Conservation (phyloP, 371 early-diverging fungal genomes). For the Zychaea mexicana region DNA sequence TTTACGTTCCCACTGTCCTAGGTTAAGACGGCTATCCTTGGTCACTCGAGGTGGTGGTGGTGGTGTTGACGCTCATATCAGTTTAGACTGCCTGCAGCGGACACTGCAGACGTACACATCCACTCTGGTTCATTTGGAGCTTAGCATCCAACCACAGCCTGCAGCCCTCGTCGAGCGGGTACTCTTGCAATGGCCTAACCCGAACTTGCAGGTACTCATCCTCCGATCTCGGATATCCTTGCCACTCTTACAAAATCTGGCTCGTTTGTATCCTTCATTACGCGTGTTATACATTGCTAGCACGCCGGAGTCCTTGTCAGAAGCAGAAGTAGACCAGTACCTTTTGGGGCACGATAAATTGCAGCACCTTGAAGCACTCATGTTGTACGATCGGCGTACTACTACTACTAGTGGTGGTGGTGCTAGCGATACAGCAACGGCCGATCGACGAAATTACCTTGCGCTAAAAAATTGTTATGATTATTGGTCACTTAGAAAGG, state of each 20-base stretch:
- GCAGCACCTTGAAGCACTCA: constrained; percentile 7
- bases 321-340: not conserved
- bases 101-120: not conserved
- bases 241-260: not conserved
- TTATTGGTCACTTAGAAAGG: not conserved
- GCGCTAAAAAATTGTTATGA: constrained; percentile 4
- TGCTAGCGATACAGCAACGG: too few relatives aligned
- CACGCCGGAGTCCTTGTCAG: not conserved
- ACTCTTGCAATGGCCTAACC: not conserved
- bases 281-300: not conserved
- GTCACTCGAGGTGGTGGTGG: not conserved
- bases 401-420: too few relatives aligned
- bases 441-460: not conserved
- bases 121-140: not conserved
- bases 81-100: not conserved
- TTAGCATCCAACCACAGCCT: not conserved
- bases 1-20: not conserved
- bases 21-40: not conserved
- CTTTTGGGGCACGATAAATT: not conserved
- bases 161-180: not conserved
- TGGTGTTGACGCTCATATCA: not conserved
- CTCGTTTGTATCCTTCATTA: not conserved
- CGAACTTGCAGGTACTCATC: not conserved
- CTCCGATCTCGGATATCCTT: not conserved
- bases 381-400: not conserved